phyloP scores from a whole-genome alignment of 1,284 basidiomycete genomes.

The Cutaneotrichosporon arboriforme region DNA sequence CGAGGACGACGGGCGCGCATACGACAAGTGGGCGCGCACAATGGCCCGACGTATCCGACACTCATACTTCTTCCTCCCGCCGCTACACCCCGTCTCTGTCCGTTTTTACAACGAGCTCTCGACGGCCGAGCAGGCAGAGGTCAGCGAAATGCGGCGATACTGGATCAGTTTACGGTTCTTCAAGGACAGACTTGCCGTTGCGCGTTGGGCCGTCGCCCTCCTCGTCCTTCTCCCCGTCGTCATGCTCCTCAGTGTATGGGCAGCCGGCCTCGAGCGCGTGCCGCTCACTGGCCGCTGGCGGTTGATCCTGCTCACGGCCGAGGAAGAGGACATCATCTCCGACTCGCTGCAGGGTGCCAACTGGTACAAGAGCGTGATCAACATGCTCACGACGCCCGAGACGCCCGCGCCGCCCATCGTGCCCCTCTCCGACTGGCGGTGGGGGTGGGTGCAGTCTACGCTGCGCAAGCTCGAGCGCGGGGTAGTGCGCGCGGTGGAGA shows the following conservation, averaged over 20 bases:
- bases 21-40: slow-evolving; percentile 4
- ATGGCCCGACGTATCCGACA: slow-evolving; percentile 7
- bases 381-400: slow-evolving; percentile 63
- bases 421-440: slow-evolving; percentile 72
- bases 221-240: slow-evolving; percentile 63
- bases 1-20: neutral
- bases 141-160: slow-evolving; percentile 50
- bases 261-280: slow-evolving; percentile 72
- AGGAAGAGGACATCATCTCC: slow-evolving; percentile 81
- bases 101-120: slow-evolving; percentile 30
- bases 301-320: slow-evolving; percentile 76
- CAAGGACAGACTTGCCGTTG: slow-evolving; percentile 53
- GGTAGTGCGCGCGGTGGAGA: slow-evolving; percentile 42
- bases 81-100: slow-evolving; percentile 29
- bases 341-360: slow-evolving; percentile 68
- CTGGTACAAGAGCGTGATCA: slow-evolving; percentile 75
- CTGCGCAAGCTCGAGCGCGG: slow-evolving; percentile 65
- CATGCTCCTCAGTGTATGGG: slow-evolving; percentile 66
- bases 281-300: slow-evolving; percentile 81
- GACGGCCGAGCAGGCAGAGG: slow-evolving; percentile 50
- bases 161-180: slow-evolving; percentile 43
- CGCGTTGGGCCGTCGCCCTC: slow-evolving; percentile 54
- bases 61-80: slow-evolving; percentile 29
- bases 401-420: slow-evolving; percentile 58
- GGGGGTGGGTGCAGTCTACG: slow-evolving; percentile 70